Base-by-base conservation (phyloP, 1,139 yeast species). In the Pneumocystis wakefieldiae region DNA sequence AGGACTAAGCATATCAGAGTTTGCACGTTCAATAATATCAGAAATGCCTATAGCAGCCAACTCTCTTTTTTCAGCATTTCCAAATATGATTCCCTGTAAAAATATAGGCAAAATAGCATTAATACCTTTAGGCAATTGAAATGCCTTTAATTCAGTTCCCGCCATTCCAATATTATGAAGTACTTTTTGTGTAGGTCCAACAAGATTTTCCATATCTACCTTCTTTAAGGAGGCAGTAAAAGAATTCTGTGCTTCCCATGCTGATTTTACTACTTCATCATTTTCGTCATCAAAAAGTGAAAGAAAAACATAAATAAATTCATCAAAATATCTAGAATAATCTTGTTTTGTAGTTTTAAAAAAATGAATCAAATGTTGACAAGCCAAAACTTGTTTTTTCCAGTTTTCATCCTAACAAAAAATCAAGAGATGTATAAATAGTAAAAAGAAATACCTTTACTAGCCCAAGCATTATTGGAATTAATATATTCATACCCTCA, bases 51-150 rank as follows among this genome's bases (percentile, higher is more conserved):
- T 76, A 0, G 98, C 97, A 41, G 97, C 82, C 38, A 79, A 76
- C 73, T 91, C 97, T 74, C 91, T 85, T 71, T 87, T 92, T 61
- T 85, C 92, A 66, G 84, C 79, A 63, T 82, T 82, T 69, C 98
- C 99, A 74, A 90, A 89, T 95, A 92, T 88, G 70, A 94, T 81
- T 66, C 97, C 98, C 73, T 92, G 97, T 70, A 90, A 78, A 77
- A 94, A 92, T 64, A 94, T 83, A 36, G 98, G 98, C 69, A 94
- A 78, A 59, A 94, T 76, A 75, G 95, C 85, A 72, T 82, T 84
- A 67, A 97, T 94, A 61, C 97, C 97, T 75, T 81, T 86, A 69
- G 96, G 94, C 64, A 86, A 76, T 36, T 59, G 14, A 41, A 91
- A 88, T 0, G 90, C 97, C 37, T 87, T 83, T 65, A 89, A 75